Evolutionary conservation across 1,139 yeast species (phyloP).

Genomic region (Blastobotrys buckinghamii): DNA sequence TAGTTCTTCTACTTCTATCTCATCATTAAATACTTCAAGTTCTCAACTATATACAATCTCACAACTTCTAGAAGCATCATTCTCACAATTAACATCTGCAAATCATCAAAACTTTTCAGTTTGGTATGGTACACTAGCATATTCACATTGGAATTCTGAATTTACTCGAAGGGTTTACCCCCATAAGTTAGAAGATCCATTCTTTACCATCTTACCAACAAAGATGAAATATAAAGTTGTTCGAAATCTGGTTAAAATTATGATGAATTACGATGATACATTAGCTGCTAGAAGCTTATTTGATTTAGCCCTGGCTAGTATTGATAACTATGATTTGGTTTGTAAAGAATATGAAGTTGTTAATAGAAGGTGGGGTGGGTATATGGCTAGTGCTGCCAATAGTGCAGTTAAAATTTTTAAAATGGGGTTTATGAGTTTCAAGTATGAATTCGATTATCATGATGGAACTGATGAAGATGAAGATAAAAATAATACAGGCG

Average conservation of each 20-base stretch:
- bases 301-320: not conserved
- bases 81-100: not conserved
- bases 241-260: not conserved
- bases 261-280: not conserved
- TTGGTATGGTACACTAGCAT: slow-evolving; percentile 5
- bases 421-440: too few species aligned
- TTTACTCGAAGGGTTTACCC: not conserved
- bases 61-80: too few species aligned
- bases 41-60: too few species aligned
- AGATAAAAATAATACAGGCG: too few species aligned
- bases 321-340: not conserved
- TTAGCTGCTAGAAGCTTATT: not conserved
- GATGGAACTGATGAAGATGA: too few species aligned
- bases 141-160: slow-evolving; percentile 2
- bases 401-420: not conserved
- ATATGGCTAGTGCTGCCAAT: not conserved
- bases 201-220: not conserved
- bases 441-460: too few species aligned
- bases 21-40: too few species aligned
- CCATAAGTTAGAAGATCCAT: not conserved
- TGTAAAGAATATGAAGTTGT: not conserved
- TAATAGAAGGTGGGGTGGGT: not conserved
- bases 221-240: not conserved
- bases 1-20: too few species aligned
- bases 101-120: not conserved